Evolutionary conservation across 306 rosid genomes (phyloP).

Genomic region (Phaseolus lunatus): DNA sequence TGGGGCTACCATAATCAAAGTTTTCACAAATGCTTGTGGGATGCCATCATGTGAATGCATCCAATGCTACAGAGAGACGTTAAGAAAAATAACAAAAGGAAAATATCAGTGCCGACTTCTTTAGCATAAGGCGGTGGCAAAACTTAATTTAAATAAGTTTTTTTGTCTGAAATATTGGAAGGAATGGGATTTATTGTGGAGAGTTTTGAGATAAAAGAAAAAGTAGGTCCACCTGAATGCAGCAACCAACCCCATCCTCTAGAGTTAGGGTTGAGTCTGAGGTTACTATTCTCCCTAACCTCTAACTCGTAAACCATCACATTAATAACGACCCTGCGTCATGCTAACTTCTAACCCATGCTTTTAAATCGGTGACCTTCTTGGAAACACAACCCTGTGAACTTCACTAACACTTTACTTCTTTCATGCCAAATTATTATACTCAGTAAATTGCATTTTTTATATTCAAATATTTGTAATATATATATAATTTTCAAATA

Average conservation of each 20-base stretch:
- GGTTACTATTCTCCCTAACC: slow-evolving; percentile 46
- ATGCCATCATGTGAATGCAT: slow-evolving; percentile 50
- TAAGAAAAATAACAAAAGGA: slow-evolving; percentile 18
- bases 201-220: slow-evolving; percentile 33
- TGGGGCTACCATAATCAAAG: slow-evolving; percentile 43
- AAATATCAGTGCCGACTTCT: slow-evolving; percentile 52
- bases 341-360: slow-evolving; percentile 46
- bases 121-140: background rate
- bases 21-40: slow-evolving; percentile 37
- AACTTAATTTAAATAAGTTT: background rate
- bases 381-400: slow-evolving; percentile 43
- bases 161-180: background rate
- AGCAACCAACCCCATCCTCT: slow-evolving; percentile 33
- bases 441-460: too few species aligned
- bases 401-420: background rate
- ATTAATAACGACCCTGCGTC: slow-evolving; percentile 36
- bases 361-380: slow-evolving; percentile 14
- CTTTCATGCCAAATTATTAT: background rate
- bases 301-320: slow-evolving; percentile 43
- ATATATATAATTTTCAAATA: too few species aligned
- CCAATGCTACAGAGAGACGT: slow-evolving; percentile 45
- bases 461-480: too few species aligned
- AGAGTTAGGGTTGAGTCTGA: slow-evolving; percentile 43
- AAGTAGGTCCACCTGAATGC: slow-evolving; percentile 46
- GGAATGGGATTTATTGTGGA: slow-evolving; percentile 22